Percentiles rank a stretch among this genome's conserved stretches.
These are phyloP conservation scores for Malassezia pachydermatis DNA, from an alignment of 1,284 basidiomycete genomes.

Conservation along the genomic window DNA sequence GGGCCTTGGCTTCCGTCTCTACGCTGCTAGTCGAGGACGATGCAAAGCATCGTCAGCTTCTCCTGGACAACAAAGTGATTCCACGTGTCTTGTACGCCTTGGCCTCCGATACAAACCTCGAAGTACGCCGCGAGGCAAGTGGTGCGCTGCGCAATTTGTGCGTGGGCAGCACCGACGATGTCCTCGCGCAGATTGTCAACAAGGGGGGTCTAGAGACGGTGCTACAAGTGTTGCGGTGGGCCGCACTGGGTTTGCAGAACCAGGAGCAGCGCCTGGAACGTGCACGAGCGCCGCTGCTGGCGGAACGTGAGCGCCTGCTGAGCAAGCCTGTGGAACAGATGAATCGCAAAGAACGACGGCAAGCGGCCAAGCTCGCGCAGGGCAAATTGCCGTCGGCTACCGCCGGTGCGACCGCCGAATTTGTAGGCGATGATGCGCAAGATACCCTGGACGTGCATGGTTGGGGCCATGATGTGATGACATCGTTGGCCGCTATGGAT, in stretches of 20 bases:
- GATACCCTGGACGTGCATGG: constrained; percentile 15
- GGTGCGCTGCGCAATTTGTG: constrained; percentile 45
- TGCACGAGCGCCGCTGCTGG: constrained; percentile 13
- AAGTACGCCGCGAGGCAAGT: constrained; percentile 39
- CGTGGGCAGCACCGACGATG: constrained; percentile 28
- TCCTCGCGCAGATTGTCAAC: constrained; percentile 28
- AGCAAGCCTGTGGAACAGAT: constrained; percentile 40
- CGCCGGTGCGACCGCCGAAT: constrained; percentile 19
- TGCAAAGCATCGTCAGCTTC: constrained; percentile 17
- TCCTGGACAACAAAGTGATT: constrained; percentile 28
- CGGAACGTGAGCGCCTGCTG: constrained; percentile 24
- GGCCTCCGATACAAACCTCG: constrained; percentile 26
- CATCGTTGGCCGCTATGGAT: constrained; percentile 21
- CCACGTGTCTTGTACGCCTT: constrained; percentile 33
- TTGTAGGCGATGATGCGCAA: constrained; percentile 15
- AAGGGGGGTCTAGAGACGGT: constrained; percentile 26
- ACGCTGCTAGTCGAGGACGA: constrained; percentile 31
- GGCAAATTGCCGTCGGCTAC: constrained; percentile 23
- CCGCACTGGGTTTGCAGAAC: constrained; percentile 24
- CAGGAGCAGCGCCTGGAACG: constrained; percentile 12
- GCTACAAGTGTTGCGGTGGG: constrained; percentile 30
- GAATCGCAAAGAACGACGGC: constrained; percentile 46
- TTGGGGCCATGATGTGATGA: constrained; percentile 12
- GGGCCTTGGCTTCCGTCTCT: constrained; percentile 40
- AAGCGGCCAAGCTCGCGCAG: constrained; percentile 33